Conservation (phyloP, 257 asterid genomes). For the Salvia miltiorrhiza region DNA sequence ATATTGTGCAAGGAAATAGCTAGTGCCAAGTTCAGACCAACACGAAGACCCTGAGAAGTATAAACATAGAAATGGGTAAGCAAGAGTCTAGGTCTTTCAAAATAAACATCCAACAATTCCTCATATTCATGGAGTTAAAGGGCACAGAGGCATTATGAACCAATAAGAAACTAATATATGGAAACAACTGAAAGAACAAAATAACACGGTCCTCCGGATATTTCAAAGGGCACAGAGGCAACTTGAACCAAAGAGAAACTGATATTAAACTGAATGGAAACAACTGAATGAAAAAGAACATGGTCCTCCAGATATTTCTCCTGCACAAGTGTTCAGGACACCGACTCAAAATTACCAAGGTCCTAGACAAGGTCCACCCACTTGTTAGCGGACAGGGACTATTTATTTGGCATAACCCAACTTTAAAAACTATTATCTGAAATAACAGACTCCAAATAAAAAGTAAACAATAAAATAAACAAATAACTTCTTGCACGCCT, state of each 20-base stretch:
- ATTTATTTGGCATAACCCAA: background rate
- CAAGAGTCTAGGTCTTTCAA: background rate
- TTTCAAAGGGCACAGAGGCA: background rate
- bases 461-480: background rate
- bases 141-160: background rate
- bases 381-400: background rate
- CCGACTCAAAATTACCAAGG: background rate
- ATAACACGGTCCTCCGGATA: background rate
- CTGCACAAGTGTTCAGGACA: background rate
- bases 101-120: background rate
- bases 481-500: background rate
- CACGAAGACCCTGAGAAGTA: constrained; percentile 74
- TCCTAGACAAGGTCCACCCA: background rate
- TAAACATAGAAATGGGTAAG: constrained; percentile 15
- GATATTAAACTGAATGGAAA: background rate
- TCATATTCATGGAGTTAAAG: background rate
- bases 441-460: background rate
- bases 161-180: background rate
- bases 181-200: background rate
- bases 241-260: background rate
- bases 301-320: background rate
- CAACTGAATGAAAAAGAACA: background rate
- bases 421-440: background rate
- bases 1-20: constrained; percentile 88
- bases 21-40: constrained; percentile 83